These are phyloP conservation scores for Rutidosis leptorrhynchoides DNA, from an alignment of 129 eudicot species.

Conservation along the genomic window DNA sequence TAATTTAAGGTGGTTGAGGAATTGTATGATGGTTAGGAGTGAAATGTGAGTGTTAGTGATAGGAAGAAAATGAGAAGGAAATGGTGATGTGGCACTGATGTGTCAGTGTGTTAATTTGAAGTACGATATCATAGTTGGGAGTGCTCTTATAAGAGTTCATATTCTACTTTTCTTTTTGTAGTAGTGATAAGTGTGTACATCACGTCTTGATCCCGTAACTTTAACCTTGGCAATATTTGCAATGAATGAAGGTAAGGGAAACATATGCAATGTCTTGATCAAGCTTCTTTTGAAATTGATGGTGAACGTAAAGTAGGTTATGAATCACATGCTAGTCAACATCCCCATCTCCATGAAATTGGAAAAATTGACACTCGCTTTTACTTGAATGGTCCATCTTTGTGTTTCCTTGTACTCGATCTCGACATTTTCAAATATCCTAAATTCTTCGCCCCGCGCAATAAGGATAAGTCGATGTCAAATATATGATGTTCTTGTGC, in stretches of 20 bases:
- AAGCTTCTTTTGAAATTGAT: constrained; percentile 33
- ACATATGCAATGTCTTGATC: constrained; percentile 37
- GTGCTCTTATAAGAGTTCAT: too few species aligned
- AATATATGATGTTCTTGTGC: constrained; percentile 24
- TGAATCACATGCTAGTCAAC: constrained; percentile 44
- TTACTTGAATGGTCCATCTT: constrained; percentile 29
- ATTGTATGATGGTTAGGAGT: too few species aligned
- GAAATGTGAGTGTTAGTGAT: too few species aligned
- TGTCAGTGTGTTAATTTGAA: too few species aligned
- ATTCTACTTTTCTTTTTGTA: too few species aligned
- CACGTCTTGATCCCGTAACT: constrained; percentile 17
- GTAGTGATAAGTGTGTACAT: constrained; percentile 21
- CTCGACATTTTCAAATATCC: background rate
- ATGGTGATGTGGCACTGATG: too few species aligned
- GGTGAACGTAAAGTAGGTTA: constrained; percentile 26
- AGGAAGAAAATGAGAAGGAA: too few species aligned
- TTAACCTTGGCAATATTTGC: constrained; percentile 17
- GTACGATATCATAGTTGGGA: too few species aligned
- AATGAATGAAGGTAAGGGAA: constrained; percentile 32
- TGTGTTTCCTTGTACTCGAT: constrained; percentile 18
- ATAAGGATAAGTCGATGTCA: constrained; percentile 1
- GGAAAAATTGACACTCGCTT: constrained; percentile 17
- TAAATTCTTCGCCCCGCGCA: constrained; percentile 6
- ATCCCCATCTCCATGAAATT: constrained; percentile 38
- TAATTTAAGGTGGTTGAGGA: too few species aligned